phyloP scores from a whole-genome alignment of 1,284 basidiomycete species.

The Phaffia rhodozyma region DNA sequence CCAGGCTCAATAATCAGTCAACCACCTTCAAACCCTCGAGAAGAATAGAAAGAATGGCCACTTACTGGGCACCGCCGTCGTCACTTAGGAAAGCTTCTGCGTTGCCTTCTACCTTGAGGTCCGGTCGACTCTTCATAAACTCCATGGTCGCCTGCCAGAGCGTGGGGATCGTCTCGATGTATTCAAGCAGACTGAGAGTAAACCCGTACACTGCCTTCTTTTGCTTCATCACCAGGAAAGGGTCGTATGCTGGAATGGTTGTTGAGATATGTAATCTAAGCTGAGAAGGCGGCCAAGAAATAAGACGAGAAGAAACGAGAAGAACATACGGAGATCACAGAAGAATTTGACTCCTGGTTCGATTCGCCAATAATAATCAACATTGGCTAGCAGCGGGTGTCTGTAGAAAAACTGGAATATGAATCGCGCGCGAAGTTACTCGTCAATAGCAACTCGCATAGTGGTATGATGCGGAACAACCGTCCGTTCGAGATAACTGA shows the following conservation, averaged over 20 bases:
- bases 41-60: no score
- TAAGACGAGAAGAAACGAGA: background rate
- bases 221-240: constrained; percentile 78
- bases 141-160: constrained; percentile 61
- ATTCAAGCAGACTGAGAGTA: constrained; percentile 65
- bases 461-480: background rate
- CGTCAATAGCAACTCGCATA: no score
- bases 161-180: constrained; percentile 61
- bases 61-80: constrained; percentile 44
- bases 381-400: constrained; percentile 62
- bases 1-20: background rate
- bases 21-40: background rate
- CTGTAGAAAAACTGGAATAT: constrained; percentile 56
- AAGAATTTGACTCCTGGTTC: constrained; percentile 57
- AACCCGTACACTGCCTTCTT: constrained; percentile 65
- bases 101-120: constrained; percentile 43
- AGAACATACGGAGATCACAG: constrained; percentile 46
- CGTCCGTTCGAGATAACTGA: constrained; percentile 35
- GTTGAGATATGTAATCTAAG: background rate
- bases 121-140: constrained; percentile 28
- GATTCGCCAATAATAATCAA: constrained; percentile 77
- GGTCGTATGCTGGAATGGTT: constrained; percentile 47
- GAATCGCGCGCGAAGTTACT: no score
- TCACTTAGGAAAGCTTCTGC: constrained; percentile 61
- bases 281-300: background rate